Evolutionary conservation across 1,284 basidiomycete species (phyloP).

Genomic region (Pseudozyma thailandica): DNA sequence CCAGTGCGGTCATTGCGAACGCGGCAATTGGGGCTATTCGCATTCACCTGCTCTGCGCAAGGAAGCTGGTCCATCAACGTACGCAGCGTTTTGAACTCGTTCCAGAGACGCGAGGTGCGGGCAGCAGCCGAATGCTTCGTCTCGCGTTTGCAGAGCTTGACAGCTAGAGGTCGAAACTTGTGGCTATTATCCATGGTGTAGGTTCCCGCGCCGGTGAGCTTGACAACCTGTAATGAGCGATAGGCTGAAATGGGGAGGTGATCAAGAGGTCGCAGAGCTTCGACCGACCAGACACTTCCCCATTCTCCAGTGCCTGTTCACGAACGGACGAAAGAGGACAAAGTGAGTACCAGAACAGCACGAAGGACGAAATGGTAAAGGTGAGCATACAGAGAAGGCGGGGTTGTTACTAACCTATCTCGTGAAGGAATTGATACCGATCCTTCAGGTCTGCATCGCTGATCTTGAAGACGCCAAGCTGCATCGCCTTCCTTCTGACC

Average conservation of each 20-base stretch:
- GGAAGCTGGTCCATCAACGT: constrained; percentile 40
- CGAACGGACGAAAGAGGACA: not conserved
- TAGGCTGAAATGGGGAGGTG: constrained; percentile 39
- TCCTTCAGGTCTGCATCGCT: constrained; percentile 42
- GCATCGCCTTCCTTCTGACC: constrained; percentile 35
- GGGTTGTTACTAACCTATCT: constrained; percentile 35
- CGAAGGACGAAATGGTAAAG: too few relatives aligned
- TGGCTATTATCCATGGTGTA: constrained; percentile 31
- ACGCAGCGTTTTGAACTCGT: constrained; percentile 59
- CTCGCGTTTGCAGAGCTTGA: constrained; percentile 54
- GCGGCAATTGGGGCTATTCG: constrained; percentile 35
- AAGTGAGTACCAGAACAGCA: too few relatives aligned
- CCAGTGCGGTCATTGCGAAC: constrained; percentile 38
- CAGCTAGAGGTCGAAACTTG: constrained; percentile 41
- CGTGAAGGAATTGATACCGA: constrained; percentile 44
- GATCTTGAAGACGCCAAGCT: constrained; percentile 49
- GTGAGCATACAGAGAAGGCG: too few relatives aligned
- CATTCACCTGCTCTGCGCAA: constrained; percentile 31
- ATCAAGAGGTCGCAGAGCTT: constrained; percentile 33
- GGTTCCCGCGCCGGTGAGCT: constrained; percentile 27
- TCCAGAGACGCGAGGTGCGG: constrained; percentile 53
- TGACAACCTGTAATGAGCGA: constrained; percentile 29
- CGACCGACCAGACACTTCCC: constrained; percentile 44
- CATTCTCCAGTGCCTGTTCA: constrained; percentile 47
- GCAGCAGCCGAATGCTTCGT: constrained; percentile 41